Evolutionary conservation across 1,284 basidiomycete species (phyloP).

Genomic region (Megacollybia platyphylla): DNA sequence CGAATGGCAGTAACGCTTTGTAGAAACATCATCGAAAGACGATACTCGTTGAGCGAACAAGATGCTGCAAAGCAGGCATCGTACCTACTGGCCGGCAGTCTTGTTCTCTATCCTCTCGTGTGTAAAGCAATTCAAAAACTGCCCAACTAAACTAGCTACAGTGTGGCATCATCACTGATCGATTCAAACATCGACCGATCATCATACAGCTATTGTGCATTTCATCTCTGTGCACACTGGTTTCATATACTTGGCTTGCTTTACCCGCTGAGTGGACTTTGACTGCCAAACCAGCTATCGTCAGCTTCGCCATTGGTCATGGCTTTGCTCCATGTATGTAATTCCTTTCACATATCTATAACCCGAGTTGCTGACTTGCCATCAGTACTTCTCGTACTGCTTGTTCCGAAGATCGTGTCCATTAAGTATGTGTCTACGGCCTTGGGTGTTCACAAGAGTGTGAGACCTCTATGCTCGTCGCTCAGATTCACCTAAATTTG

Average conservation of each 20-base stretch:
- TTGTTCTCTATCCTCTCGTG: conserved; percentile 66
- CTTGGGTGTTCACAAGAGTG: conserved; percentile 68
- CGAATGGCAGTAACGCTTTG: conserved; percentile 1
- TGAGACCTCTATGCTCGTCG: conserved; percentile 14
- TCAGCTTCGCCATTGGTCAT: conserved; percentile 53
- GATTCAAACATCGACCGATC: conserved; percentile 39
- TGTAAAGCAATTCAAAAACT: conserved; percentile 5
- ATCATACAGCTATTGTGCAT: conserved; percentile 44
- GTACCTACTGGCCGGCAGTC: conserved; percentile 60
- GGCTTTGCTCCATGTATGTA: conserved; percentile 59
- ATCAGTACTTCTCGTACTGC: conserved; percentile 57
- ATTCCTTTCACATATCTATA: not conserved
- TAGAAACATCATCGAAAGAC: conserved; percentile 64
- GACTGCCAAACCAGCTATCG: conserved; percentile 50
- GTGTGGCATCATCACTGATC: conserved; percentile 53
- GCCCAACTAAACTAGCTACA: conserved; percentile 14
- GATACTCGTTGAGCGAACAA: conserved; percentile 49
- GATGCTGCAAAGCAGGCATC: conserved; percentile 56
- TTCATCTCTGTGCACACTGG: conserved; percentile 51
- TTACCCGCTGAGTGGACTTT: conserved; percentile 43
- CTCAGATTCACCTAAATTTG: conserved; percentile 1
- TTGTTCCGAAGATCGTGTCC: conserved; percentile 64
- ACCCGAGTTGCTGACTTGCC: not conserved
- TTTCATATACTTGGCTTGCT: conserved; percentile 55
- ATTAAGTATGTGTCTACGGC: conserved; percentile 67